phyloP scores from a whole-genome alignment of 2,329 filamentous ascomycete genomes.

The Venturia carpophila region DNA sequence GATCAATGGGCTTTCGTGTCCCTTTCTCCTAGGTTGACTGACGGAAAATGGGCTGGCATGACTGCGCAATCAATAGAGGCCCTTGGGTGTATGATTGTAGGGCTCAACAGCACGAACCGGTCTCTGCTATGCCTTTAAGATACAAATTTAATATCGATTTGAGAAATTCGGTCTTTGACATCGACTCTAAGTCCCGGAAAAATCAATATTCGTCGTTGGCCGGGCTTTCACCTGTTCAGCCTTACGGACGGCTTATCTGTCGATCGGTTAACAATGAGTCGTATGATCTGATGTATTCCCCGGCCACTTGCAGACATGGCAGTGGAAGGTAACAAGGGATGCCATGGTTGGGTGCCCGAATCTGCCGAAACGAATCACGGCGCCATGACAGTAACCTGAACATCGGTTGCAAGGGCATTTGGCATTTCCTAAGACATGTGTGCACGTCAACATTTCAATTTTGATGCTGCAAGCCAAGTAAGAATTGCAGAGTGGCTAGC shows the following conservation, averaged over 20 bases:
- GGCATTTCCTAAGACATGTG: neutral
- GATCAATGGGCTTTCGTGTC: neutral
- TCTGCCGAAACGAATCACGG: neutral
- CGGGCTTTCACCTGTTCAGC: neutral
- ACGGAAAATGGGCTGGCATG: neutral
- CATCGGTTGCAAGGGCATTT: neutral
- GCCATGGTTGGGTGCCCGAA: neutral
- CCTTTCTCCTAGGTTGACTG: neutral
- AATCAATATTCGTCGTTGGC: neutral
- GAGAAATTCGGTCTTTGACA: neutral
- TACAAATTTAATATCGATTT: neutral
- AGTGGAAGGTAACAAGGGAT: neutral
- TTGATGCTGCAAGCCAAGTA: conserved; percentile 2
- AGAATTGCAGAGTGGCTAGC: neutral
- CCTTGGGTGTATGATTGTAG: neutral
- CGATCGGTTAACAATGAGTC: neutral
- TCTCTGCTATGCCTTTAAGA: neutral
- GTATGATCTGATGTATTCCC: neutral
- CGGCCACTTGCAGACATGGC: neutral
- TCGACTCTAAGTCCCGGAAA: neutral
- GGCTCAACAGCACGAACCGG: neutral
- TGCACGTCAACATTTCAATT: neutral
- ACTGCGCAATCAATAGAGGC: neutral
- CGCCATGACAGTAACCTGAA: neutral
- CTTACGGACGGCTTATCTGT: conserved; percentile 1